A percentile compares a stretch with the other conserved stretches of the same genome.
phyloP scores from a whole-genome alignment of 2,329 filamentous ascomycete genomes.

The Meredithiella fracta region DNA sequence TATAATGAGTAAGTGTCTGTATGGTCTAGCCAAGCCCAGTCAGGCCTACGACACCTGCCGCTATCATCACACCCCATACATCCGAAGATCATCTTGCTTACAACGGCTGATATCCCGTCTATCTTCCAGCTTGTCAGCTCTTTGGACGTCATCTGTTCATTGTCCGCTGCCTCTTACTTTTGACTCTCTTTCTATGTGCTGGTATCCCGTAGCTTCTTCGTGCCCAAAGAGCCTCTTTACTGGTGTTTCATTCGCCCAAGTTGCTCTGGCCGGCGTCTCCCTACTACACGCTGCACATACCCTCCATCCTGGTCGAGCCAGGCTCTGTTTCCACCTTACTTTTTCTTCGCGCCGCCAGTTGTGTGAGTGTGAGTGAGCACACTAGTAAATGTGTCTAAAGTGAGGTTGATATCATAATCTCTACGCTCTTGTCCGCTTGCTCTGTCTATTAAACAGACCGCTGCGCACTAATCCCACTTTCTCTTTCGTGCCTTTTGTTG shows the following conservation, averaged over 20 bases:
- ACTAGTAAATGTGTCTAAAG: too few species aligned
- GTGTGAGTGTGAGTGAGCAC: neutral
- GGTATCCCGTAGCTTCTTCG: neutral
- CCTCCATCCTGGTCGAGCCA: constrained; percentile 4
- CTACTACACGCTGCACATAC: constrained; percentile 5
- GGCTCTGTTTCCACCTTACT: constrained; percentile 5
- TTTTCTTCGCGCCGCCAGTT: constrained; percentile 5
- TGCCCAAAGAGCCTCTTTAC: neutral
- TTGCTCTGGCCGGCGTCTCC: neutral
- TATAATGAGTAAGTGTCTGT: too few species aligned
- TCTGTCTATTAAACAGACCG: neutral
- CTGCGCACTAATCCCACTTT: neutral
- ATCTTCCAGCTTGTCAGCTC: neutral
- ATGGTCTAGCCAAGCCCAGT: too few species aligned
- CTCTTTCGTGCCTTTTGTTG: constrained; percentile 1
- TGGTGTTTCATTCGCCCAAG: neutral
- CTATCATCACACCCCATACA: neutral
- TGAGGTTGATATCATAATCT: constrained; percentile 1
- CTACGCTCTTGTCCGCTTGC: neutral
- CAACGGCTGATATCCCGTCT: neutral
- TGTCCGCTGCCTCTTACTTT: neutral
- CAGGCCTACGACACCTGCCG: too few species aligned
- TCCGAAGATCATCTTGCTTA: neutral
- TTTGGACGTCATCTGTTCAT: too few species aligned
- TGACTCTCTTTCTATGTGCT: neutral